Evolutionary conservation across 768 basidiomycete species (phyloP), one percentile per base, ranked within the genome.

Genomic region (Amanita pallidorosea): DNA sequence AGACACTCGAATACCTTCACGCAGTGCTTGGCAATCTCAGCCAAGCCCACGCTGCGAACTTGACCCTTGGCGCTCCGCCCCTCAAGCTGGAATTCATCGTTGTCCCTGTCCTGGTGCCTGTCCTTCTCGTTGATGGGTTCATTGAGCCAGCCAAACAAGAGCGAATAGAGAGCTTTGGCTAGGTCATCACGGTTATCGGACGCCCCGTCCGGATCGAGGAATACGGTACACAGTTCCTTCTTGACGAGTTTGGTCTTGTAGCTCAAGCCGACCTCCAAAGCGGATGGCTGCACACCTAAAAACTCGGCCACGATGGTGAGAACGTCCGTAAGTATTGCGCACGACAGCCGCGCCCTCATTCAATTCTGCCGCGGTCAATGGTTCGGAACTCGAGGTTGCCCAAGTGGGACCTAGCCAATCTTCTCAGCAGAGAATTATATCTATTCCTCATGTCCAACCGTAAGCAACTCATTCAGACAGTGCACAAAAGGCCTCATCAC

Each of bases 181-280:
- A 99, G 82, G 63, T 95, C 91, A 61, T 98, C 95, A 41, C 94
- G 74, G 57, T 97, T 96, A 60, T 88, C 85, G 0, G 89, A 84
- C 2, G 95, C 91, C 48, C 88, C 89, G 61, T 98, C 94, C 0
- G 88, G 83, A 62, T 98, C 94, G 41, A 98, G 77, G 70, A 98
- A 96, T 23, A 96, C 84, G 0, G 93, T 96, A 65, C 92, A 96
- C n/a, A 96, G 73, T 67, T 98, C 94, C 69, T 93, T 96, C 65
- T 91, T 88, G 61, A 97, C 80, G 50, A 97, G 71, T 64, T 88
- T 89, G 1, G 90, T 93, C 69, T 85, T 88, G 78, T 93, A 95
- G 0, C 91, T 88, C 37, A 99, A 71, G 0, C 88, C 76, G 2
- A 73, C 74, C 63, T 95, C 93, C 13, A 98, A 75, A 0, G 79